Evolutionary conservation across 1,284 basidiomycete species (phyloP), one percentile per base, ranked within the genome.

Genomic region (Cryptococcus deneoformans): DNA sequence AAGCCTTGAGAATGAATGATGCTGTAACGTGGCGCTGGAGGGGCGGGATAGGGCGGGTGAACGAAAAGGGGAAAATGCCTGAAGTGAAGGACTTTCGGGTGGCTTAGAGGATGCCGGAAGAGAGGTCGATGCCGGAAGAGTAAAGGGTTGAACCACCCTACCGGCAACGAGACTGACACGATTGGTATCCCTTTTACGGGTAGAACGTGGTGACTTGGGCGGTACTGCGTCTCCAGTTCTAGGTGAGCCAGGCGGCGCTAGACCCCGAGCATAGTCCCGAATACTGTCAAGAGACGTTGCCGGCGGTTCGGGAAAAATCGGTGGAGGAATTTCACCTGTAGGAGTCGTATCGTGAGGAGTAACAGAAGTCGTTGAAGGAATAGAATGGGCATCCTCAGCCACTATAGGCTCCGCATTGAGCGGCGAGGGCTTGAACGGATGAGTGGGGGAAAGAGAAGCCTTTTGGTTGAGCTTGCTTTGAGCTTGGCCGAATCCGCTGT

Each of bases 81-180:
- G 67, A 34, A 79, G 58, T 5, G 63, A 65, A 5, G 66, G 56
- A 45, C 53, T 56, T n/a, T 57, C 59, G 43, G 50, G 34, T 1
- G 46, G 42, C 38, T 35, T 49, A 40, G 52, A 20, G 20, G 52
- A 37, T 11, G 72, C 68, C 1, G 76, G 72, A 12, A 78, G 55
- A 0, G 72, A 65, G 0, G 71, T 66, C 7, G 63, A 44, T 0
- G 69, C 58, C 1, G 75, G 72, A 44, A 73, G 68, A 10, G 70
- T 62, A 51, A 77, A 73, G 6, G 78, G 76, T 52, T 73, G 70
- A 14, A 76, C 69, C 4, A 75, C 64, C 39, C 76, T 67, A 3
- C 78, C 78, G 6, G 77, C 77, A 16, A 79, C 71, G 1, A 75
- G 63, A 0, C 76, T 77, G 14, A 78, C 63, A 1, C 77, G 70